Evolutionary conservation across 768 basidiomycete species (phyloP).

Genomic region (Pleurotus pulmonarius): DNA sequence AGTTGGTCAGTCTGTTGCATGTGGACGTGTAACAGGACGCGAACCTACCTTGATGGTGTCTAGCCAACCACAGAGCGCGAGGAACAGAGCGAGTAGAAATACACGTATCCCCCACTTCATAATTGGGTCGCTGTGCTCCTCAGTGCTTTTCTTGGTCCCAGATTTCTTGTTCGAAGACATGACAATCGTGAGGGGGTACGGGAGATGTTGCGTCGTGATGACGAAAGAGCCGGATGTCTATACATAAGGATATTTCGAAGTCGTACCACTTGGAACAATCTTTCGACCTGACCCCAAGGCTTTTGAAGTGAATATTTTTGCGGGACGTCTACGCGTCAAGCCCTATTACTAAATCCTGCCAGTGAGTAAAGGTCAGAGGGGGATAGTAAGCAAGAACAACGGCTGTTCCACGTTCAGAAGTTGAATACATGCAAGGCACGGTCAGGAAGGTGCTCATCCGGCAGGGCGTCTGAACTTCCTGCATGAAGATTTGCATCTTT

Average conservation of each 20-base stretch:
- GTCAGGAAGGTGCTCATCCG: no score
- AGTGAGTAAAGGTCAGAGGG: no score
- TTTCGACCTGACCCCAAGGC: neutral
- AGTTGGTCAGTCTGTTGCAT: neutral
- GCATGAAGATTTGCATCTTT: no score
- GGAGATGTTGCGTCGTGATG: no score
- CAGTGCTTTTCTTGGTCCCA: neutral
- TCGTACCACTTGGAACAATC: neutral
- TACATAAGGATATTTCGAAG: neutral
- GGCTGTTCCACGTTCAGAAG: no score
- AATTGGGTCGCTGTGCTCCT: conserved; percentile 10
- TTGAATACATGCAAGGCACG: no score
- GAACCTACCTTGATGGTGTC: conserved; percentile 60
- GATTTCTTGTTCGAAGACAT: neutral
- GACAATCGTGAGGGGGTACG: neutral
- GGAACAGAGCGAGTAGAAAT: conserved; percentile 25
- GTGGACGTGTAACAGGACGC: neutral
- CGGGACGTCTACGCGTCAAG: no score
- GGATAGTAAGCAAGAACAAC: no score
- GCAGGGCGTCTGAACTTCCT: no score
- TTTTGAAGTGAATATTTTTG: no score
- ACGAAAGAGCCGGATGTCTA: no score
- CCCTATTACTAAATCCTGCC: no score
- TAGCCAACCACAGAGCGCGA: conserved; percentile 43
- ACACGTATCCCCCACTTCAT: conserved; percentile 36